Percentiles rank a stretch among this genome's conserved stretches.
phyloP scores from a whole-genome alignment of 768 basidiomycete species.

The Flagelloscypha sp. region DNA sequence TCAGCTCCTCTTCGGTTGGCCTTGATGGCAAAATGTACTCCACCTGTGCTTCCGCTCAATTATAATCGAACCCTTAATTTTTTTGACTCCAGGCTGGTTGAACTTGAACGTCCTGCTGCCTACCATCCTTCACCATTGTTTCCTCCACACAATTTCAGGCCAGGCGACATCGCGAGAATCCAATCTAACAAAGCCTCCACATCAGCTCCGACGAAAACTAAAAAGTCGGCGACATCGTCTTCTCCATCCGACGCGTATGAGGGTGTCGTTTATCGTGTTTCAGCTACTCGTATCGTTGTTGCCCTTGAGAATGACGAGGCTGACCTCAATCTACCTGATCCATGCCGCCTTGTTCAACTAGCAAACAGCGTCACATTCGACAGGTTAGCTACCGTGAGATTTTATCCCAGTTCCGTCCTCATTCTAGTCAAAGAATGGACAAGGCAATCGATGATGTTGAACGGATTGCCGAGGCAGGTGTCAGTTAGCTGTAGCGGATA shows the following conservation, averaged over 20 bases:
- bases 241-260: conserved; percentile 44
- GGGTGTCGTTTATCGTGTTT: conserved; percentile 85
- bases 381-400: conserved; percentile 34
- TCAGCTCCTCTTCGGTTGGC: conserved; percentile 70
- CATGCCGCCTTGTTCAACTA: conserved; percentile 78
- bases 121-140: conserved; percentile 65
- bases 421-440: conserved; percentile 59
- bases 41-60: conserved; percentile 1
- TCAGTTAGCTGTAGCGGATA: conserved; percentile 13
- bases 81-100: conserved; percentile 61
- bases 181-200: conserved; percentile 54
- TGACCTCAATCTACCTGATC: conserved; percentile 76
- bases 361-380: conserved; percentile 92
- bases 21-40: conserved; percentile 87
- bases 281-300: conserved; percentile 73
- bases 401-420: not conserved
- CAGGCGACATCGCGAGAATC: conserved; percentile 84
- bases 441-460: conserved; percentile 66
- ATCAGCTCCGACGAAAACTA: conserved; percentile 30
- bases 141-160: conserved; percentile 85
- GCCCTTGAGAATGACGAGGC: conserved; percentile 64
- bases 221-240: conserved; percentile 30
- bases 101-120: conserved; percentile 76
- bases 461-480: not conserved
- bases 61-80: conserved; percentile 14